Evolutionary conservation across 108 stramenopile species (phyloP), one percentile per base, ranked within the genome.

Genomic region (Nitzschia sp.): DNA sequence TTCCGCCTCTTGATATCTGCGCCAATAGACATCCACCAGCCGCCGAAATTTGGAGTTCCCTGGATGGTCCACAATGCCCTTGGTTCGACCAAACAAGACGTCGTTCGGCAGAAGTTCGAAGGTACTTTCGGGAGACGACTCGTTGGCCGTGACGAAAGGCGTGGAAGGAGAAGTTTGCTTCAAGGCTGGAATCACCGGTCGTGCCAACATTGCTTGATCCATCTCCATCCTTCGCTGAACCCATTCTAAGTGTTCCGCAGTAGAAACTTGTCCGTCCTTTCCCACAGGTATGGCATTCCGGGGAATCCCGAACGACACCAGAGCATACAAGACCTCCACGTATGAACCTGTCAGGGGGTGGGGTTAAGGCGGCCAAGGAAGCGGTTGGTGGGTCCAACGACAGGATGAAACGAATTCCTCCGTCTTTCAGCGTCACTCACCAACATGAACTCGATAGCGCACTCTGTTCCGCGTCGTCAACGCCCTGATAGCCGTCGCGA

Each of bases 21-120:
- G 13, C 54, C 42, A 15, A 32, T 72, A 62, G 19, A 54, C 35
- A 29, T 64, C 63, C 0, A 72, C 46, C 21, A 72, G 33, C 0
- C 30, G 21, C 9, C 65, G 66, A 49, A 79, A 73, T 26, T 60
- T 42, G 17, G 55, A 38, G 38, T 79, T 79, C 8, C 72, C 78
- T 2, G 48, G 21, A 34, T 73, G 74, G 2, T 73, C 57, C 18
- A 77, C 76, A 59, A 85, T 77, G 21, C 80, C 47, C 17, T 83
- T 83, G 0, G 85, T 87, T 18, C 87, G 78, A 6, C 90, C 87
- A 47, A 80, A 80, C 26, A 91, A 81, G 42, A 91, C 84, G 71
- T 91, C 87, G 66, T 56, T 25, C 11, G 28, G 57, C 8, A 8
- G 35, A 35, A 51, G 9, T 21, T 24, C 54, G 4, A 62, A 42